Base-by-base conservation (phyloP, 768 basidiomycete species). In the Naematelia aurantialba region DNA sequence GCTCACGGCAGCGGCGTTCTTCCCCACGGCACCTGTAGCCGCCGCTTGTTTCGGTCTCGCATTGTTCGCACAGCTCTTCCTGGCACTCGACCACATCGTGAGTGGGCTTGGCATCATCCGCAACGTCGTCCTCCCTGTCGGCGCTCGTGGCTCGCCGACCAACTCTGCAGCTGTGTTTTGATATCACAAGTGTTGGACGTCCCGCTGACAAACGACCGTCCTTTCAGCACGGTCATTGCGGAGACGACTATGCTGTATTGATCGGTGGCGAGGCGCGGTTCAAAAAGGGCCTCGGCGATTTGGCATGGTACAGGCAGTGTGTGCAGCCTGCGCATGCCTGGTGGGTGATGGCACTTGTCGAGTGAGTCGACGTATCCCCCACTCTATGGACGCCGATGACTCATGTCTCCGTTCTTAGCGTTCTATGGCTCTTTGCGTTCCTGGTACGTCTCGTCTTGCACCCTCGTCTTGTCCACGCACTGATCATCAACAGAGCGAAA, bases 291-390 rank as follows among this genome's bases (percentile, higher is more conserved):
- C 21, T 61, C 10, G 59, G 59, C n/a, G 46, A 55, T 30, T 27
- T 61, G n/a, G 51, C 31, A 31, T 61, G 54, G 54, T 53, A 61
- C 26, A 56, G 54, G 27, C 54, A 51, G 2, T 61, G 59, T 42
- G 59, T 61, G 0, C 47, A 61, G 31, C 46, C 59, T 13, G 24
- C 59, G 19, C 45, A 50, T n/a, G 59, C 59, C 25, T 61, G 51
- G 51, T 61, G 59, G 59, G 51, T 61, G 24, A 63, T 63, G 61
- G 51, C 50, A 17, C 27, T 54, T 44, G 10, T 59, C 21, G 53
- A 70, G 79, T 88, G 69, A 87, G 82, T 49, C 50, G 34, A 39
- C 34, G 34, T 39, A 39, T 39, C 34, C 34, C 34, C 34, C 17
- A 17, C 17, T n/a, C n/a, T 17, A 39, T 17, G 8, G 34, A 8